These are phyloP conservation scores for Aspergillus candidus DNA, from an alignment of 2,329 filamentous ascomycete species.

Conservation along the genomic window DNA sequence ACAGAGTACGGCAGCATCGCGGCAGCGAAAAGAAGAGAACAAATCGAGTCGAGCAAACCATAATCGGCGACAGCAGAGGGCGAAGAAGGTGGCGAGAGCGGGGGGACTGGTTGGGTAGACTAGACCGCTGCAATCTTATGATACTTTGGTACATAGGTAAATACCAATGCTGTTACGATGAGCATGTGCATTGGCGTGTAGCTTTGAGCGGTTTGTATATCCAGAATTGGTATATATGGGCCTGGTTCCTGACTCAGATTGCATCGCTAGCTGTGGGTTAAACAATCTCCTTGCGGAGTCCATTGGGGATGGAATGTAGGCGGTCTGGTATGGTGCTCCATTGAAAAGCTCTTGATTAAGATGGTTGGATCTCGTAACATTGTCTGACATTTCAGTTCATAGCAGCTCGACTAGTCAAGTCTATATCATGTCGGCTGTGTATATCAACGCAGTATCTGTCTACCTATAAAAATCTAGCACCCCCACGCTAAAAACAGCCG, in stretches of 20 bases:
- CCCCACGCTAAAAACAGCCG: background rate
- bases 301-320: too few species aligned
- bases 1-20: constrained; percentile 64
- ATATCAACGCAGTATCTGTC: constrained; percentile 1
- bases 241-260: too few species aligned
- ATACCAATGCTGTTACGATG: constrained; percentile 3
- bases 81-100: constrained; percentile 56
- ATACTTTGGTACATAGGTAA: background rate
- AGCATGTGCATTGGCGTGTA: background rate
- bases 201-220: background rate
- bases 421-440: constrained; percentile 1
- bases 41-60: constrained; percentile 82
- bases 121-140: background rate
- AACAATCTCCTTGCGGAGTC: too few species aligned
- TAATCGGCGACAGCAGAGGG: constrained; percentile 67
- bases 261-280: too few species aligned
- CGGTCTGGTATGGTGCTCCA: too few species aligned
- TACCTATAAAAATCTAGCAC: background rate
- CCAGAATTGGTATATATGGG: too few species aligned
- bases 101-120: constrained; percentile 36
- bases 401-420: too few species aligned
- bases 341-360: too few species aligned
- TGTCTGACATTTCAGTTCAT: too few species aligned
- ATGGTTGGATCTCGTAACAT: too few species aligned
- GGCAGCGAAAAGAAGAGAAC: constrained; percentile 72